Percentiles rank a stretch among this genome's conserved stretches.
Evolutionary conservation across 2,329 filamentous ascomycete genomes (phyloP).

Genomic region (Sporothrix pallida): DNA sequence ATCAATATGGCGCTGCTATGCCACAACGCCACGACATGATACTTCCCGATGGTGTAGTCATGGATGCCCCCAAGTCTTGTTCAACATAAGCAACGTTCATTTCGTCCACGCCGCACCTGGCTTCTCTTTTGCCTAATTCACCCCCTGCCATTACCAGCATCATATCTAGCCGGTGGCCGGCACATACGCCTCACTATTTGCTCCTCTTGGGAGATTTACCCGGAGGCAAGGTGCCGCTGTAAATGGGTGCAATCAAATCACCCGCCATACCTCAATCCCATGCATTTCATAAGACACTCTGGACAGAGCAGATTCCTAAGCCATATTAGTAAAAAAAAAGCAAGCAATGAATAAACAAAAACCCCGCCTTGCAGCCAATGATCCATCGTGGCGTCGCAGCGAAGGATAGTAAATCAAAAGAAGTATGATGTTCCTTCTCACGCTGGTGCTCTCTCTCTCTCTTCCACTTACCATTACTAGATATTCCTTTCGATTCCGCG

Average conservation of each 20-base stretch:
- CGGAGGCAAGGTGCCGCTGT: constrained; percentile 23
- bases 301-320: not conserved
- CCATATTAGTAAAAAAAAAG: not conserved
- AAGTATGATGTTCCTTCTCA: constrained; percentile 8
- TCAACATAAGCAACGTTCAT: too few species aligned
- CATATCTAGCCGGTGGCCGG: not conserved
- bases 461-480: not conserved
- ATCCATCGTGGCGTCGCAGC: too few species aligned
- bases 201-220: constrained; percentile 7
- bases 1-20: not conserved
- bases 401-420: not conserved
- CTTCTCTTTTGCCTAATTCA: not conserved
- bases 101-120: not conserved
- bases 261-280: not conserved
- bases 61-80: not conserved
- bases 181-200: not conserved
- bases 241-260: constrained; percentile 16
- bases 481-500: not conserved
- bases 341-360: not conserved
- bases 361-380: not conserved
- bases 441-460: not conserved
- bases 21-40: not conserved
- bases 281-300: not conserved
- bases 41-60: not conserved
- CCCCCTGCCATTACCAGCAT: not conserved